Base-by-base conservation (phyloP, 2,329 filamentous ascomycete species). In the Exophiala sideris region DNA sequence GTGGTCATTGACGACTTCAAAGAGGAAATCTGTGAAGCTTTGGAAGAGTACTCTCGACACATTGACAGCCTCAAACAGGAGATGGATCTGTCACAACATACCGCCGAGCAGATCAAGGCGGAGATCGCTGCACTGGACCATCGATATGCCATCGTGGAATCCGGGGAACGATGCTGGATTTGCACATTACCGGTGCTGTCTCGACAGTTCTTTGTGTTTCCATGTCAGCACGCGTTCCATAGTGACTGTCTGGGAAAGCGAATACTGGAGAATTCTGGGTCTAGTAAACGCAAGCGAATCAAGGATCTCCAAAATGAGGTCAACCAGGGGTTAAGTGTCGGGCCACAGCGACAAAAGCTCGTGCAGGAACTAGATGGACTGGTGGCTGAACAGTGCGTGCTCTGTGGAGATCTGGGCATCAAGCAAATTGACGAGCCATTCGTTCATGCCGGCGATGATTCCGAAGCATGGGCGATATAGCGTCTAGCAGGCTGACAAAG, bases 1-100 rank as follows among this genome's bases (percentile, higher is more conserved):
- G 91, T 97, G 20, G 88, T 97, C 48, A 97, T 99, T 58, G 94
- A 99, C 68, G 94, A 97, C 70, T 99, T 99, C 80, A 96, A 97
- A 68, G 91, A 97, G 60, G 94, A 99, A 69, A 97, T 99, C 35
- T 99, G 94, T 73, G 79, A 84, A 0, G 94, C 95, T 1, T 80
- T 99, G 1, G 94, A 99, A 71, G 89, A 95, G 60, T 99, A 99
- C 74, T 88, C 85, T 44, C 87, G 89, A 35, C 90, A 89, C 62
- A 99, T 99, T 62, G 94, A 97, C 66, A 79, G 78, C 1, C 76
- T 99, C 36, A 91, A 91, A 67, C 84, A 86, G 61, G 92, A 97
- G 70, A 99, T 99, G 94, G 94, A 99, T 69, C 90, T 96, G 67
- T 90, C 86, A 3, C 88, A 90, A 8, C 84, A 85, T 57, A 97